Base-by-base conservation (phyloP, 768 basidiomycete species). In the Lenzites betulinus region DNA sequence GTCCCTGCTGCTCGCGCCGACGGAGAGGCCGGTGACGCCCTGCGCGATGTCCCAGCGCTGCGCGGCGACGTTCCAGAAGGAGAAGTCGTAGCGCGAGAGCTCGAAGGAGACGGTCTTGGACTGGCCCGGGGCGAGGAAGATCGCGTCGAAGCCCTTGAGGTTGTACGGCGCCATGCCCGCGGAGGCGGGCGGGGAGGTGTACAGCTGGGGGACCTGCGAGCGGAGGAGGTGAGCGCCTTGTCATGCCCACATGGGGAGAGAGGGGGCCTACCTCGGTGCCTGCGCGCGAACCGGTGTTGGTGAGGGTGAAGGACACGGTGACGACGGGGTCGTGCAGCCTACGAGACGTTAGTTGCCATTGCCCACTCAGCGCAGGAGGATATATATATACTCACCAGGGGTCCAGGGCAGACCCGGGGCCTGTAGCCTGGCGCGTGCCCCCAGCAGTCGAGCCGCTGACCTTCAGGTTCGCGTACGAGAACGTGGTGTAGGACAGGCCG, bases 401-500 rank as follows among this genome's bases (percentile, higher is more conserved):
- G 63, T 82, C 81, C 13, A 85, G 72, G 5, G 82, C 78, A 16
- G 83, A 81, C 12, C 82, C 83, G 1, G 77, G 75, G 6, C 81
- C 80, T 26, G 74, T 73, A 2, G 78, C 76, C 38, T 81, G 75
- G 22, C 66, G 63, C 11, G 72, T 76, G 25, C 80, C 80, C 50
- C 77, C 78, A 0, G 73, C 71, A 9, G 75, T 64, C 1, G 68
- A 71, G 4, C 69, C 68, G 22, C 55, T 66, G 43, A 72, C 63
- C 22, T 20, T 49, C 18, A 89, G 70, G 20, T 75, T 71, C 9
- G 85, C 83, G 70, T 89, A 90, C 3, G 77, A 69, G 71, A 92
- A 93, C 0, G 79, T 83, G 48, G 90, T 90, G 71, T 91, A 93
- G 3, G 83, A 85, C 15, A 92, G 76, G 1, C 90, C 90, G 69